Base-by-base conservation (phyloP, 768 basidiomycete species). In the Tulasnella sp. region DNA sequence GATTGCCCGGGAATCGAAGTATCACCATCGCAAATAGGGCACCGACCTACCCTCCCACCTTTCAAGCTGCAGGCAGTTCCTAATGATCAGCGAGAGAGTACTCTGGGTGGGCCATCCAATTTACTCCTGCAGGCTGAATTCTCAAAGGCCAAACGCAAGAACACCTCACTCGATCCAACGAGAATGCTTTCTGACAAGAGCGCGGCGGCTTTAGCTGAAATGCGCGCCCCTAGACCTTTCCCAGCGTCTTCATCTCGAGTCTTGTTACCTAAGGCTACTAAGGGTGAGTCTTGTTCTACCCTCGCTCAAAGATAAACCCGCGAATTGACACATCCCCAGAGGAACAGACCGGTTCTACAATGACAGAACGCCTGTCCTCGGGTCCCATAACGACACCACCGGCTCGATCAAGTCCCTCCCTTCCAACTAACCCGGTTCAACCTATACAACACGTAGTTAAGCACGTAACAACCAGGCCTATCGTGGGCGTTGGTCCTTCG, bases 61-160 rank as follows among this genome's bases (percentile, higher is more conserved):
- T 36, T 24, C 36, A 71, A 21, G 21, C 24, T 16, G 21, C 48
- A 46, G 10, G 71, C 71, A 27, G 40, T 79, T 38, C 78, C 42
- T n/a, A 2, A 38, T 24, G 39, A 40, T 36, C 77, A 78, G 38
- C 24, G 78, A 44, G 71, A 21, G 21, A 79, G 78, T 19, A 72
- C 71, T 34, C n/a, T 34, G 19, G 78, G 78, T 38, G 62, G 78
- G 46, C 62, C 78, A 36, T 72, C 78, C 16, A 79, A 79, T 38
- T 42, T 48, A 31, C 38, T 46, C 19, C 42, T 79, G 5, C 78
- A 79, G 31, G 42, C 40, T 8, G 62, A 72, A 21, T 46, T 79
- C 27, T 62, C 78, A 6, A 31, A 74, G 27, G 72, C 71, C 21
- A 68, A 68, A 34, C 62, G 62, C 27, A 68, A 68, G 34, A 68